phyloP scores from a whole-genome alignment of 805 yeast species.

The Naumovozyma baii region DNA sequence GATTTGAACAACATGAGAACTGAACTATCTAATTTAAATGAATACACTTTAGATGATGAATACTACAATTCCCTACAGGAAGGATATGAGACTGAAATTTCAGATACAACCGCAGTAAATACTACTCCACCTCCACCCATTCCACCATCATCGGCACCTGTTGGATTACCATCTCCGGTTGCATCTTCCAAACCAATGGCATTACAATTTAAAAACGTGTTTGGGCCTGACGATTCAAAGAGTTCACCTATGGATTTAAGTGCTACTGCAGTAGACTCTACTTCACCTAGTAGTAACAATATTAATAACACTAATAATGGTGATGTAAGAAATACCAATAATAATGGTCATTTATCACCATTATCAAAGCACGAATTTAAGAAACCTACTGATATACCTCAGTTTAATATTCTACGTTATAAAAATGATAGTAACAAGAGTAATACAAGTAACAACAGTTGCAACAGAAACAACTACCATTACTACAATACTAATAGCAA shows the following conservation, averaged over 20 bases:
- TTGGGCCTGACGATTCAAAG: neutral
- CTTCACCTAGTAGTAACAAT: conserved; percentile 1
- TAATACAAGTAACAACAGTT: conserved; percentile 3
- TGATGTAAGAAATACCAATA: neutral
- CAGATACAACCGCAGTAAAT: conserved; percentile 3
- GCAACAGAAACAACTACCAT: neutral
- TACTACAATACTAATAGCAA: conserved; percentile 1
- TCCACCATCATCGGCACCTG: conserved; percentile 27
- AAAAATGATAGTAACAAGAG: conserved; percentile 1
- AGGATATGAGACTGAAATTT: conserved; percentile 29
- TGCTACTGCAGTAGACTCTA: neutral
- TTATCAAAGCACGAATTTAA: conserved; percentile 1
- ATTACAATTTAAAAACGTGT: conserved; percentile 6
- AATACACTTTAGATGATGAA: conserved; percentile 80
- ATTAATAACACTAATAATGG: neutral
- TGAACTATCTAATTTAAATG: conserved; percentile 51
- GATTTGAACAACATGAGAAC: conserved; percentile 49
- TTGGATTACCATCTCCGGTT: conserved; percentile 25
- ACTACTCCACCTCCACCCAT: conserved; percentile 13
- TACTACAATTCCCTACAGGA: conserved; percentile 34
- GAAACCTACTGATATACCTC: conserved; percentile 8
- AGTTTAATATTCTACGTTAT: conserved; percentile 5
- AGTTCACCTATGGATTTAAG: neutral
- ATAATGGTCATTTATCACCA: neutral
- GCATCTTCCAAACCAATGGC: conserved; percentile 13